These are phyloP conservation scores for Drechslera avenae DNA, from an alignment of 2,329 filamentous ascomycete species.

Conservation along the genomic window DNA sequence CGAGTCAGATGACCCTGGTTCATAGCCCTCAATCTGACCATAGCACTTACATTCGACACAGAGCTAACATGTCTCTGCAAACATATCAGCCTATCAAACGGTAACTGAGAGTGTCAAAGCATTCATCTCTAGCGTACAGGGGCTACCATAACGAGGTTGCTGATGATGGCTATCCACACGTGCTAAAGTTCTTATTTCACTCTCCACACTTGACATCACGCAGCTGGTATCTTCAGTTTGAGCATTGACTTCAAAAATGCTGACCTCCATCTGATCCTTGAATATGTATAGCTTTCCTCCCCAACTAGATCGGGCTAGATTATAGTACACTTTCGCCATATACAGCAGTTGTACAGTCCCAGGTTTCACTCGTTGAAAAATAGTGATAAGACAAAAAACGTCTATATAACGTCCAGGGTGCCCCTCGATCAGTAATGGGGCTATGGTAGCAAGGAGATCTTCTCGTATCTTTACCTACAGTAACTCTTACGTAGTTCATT, in stretches of 20 bases:
- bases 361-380: not conserved
- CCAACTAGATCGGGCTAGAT: too few relatives aligned
- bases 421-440: conserved; percentile 10
- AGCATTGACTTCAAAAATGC: conserved; percentile 6
- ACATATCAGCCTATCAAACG: conserved; percentile 11
- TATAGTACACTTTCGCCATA: not conserved
- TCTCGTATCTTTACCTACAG: conserved; percentile 12
- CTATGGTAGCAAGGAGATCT: conserved; percentile 15
- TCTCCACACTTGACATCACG: conserved; percentile 5
- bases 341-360: not conserved
- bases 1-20: conserved; percentile 16
- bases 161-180: conserved; percentile 9
- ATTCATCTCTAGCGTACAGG: not conserved
- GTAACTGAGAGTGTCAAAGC: not conserved
- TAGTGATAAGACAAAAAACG: too few relatives aligned
- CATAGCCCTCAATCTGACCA: conserved; percentile 16
- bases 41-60: conserved; percentile 20
- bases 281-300: conserved; percentile 1
- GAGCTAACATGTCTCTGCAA: conserved; percentile 16
- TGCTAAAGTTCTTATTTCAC: conserved; percentile 18
- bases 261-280: conserved; percentile 13
- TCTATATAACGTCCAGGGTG: conserved; percentile 24
- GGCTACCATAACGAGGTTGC: conserved; percentile 6
- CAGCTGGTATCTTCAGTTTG: conserved; percentile 14
- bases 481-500: conserved; percentile 13